Base-by-base conservation (phyloP, 768 basidiomycete genomes). In the Suillus lakei region DNA sequence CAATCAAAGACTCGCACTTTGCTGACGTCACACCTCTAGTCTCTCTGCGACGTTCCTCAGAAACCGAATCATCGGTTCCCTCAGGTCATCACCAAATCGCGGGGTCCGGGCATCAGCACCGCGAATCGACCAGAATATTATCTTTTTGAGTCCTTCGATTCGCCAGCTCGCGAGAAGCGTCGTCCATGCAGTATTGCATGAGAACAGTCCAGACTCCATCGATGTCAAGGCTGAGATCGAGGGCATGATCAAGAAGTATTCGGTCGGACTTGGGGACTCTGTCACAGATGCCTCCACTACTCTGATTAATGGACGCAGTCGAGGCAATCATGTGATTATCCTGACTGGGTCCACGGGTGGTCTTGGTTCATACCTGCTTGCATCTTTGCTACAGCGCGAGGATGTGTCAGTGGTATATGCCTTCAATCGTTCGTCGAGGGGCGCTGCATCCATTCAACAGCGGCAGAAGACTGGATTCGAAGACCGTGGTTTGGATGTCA, bases 101-200 rank as follows among this genome's bases (percentile, higher is more conserved):
- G 54, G 23, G 2, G 44, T 64, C 6, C 65, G 53, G 21, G 60
- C 63, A 38, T 64, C 68, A 10, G 68, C 65, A 13, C 34, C 65
- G 32, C 46, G 18, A 5, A 43, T 79, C 1, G 44, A 74, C 1
- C 75, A 74, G 66, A 84, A 81, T 64, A 67, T 82, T 23, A 77
- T 86, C n/a, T 85, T 83, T 64, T 74, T 78, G 43, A 74, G 80
- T 63, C 83, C 83, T 1, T 68, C 75, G 0, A 68, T 81, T 48
- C 59, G 73, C 36, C 68, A 62, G 2, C 69, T 81, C 48, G 74
- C 78, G 23, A 69, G 69, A 13, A 75, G 72, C 59, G 73, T 75
- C 50, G 32, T 64, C 6, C 39, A 58, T 36, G 16, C n/a, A 38
- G 23, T 36, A 16, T 54, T 53, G 23, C 46, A 38, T 30, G 48